These are phyloP conservation scores for Xylariaceae sp. DNA, from an alignment of 2,329 filamentous ascomycete genomes.

Conservation along the genomic window DNA sequence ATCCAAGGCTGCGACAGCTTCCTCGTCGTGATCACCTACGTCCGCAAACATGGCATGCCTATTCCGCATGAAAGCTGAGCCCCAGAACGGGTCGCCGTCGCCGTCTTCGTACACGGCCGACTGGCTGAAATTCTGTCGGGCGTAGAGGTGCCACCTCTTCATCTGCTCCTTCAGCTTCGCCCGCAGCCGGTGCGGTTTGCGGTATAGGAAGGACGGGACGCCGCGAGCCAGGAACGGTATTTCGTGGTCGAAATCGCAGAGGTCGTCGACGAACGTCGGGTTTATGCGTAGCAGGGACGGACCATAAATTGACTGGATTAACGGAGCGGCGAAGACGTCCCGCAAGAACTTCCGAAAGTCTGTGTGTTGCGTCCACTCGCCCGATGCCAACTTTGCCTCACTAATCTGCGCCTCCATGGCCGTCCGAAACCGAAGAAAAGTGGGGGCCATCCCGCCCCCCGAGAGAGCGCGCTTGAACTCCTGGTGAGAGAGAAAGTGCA, in stretches of 20 bases:
- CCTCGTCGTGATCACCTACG: slow-evolving; percentile 1
- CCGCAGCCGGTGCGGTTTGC: not conserved
- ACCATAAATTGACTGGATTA: not conserved
- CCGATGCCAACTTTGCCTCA: not conserved
- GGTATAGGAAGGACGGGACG: not conserved
- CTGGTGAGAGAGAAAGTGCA: not conserved
- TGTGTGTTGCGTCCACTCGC: too few relatives aligned
- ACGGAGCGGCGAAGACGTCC: not conserved
- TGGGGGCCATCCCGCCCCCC: not conserved
- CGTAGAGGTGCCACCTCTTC: not conserved
- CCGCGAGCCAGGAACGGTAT: not conserved
- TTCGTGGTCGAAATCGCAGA: not conserved
- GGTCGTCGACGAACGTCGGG: not conserved
- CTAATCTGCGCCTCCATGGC: not conserved
- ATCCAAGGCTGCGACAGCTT: not conserved
- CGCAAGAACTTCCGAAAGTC: not conserved
- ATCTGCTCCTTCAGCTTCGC: not conserved
- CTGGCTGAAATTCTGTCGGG: not conserved
- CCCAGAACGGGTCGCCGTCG: slow-evolving; percentile 15
- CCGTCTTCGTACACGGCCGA: not conserved
- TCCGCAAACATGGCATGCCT: slow-evolving; percentile 5
- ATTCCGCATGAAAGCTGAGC: slow-evolving; percentile 6
- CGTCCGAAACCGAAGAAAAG: not conserved
- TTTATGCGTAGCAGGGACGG: not conserved
- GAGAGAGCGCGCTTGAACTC: not conserved